Percentiles rank a stretch among this genome's conserved stretches.
These are phyloP conservation scores for Penicillium thymicola DNA, from an alignment of 2,329 filamentous ascomycete genomes.

Conservation along the genomic window DNA sequence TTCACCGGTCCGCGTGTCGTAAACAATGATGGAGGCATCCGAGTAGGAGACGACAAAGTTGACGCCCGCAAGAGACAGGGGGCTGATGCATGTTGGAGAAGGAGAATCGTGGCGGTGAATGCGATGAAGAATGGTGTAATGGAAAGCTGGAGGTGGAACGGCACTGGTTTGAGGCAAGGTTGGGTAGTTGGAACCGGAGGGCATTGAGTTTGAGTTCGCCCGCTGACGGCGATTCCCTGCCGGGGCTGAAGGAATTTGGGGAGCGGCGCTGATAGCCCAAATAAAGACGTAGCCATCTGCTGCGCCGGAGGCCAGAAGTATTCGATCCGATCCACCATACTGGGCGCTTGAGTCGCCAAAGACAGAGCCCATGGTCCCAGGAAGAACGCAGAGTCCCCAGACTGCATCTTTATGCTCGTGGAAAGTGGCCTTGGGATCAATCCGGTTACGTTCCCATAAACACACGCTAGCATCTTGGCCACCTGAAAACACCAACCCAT, in stretches of 20 bases:
- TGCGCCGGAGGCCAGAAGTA: slow-evolving; percentile 84
- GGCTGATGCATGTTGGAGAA: slow-evolving; percentile 89
- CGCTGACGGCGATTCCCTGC: slow-evolving; percentile 69
- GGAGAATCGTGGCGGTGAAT: slow-evolving; percentile 68
- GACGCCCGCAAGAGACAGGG: slow-evolving; percentile 76
- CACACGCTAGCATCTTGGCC: slow-evolving; percentile 90
- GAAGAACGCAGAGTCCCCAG: slow-evolving; percentile 91
- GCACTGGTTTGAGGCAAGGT: slow-evolving; percentile 85
- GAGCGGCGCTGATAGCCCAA: slow-evolving; percentile 81
- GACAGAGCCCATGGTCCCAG: slow-evolving; percentile 73
- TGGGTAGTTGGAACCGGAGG: slow-evolving; percentile 87
- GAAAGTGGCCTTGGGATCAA: slow-evolving; percentile 91
- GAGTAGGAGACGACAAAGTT: slow-evolving; percentile 91
- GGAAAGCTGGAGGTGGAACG: slow-evolving; percentile 80
- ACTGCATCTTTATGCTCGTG: slow-evolving; percentile 95
- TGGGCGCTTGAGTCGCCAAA: slow-evolving; percentile 70
- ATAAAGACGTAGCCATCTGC: slow-evolving; percentile 89
- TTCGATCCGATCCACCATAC: slow-evolving; percentile 77
- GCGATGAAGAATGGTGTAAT: slow-evolving; percentile 82
- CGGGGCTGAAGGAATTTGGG: slow-evolving; percentile 55
- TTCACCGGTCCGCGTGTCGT: slow-evolving; percentile 87
- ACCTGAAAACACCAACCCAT: slow-evolving; percentile 98
- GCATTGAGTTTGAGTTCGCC: slow-evolving; percentile 93
- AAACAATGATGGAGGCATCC: slow-evolving; percentile 85
- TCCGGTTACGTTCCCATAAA: slow-evolving; percentile 91